A percentile compares a stretch with the other conserved stretches of the same genome.
phyloP scores from a whole-genome alignment of 345 rosid genomes.

The Cardiospermum halicacabum region DNA sequence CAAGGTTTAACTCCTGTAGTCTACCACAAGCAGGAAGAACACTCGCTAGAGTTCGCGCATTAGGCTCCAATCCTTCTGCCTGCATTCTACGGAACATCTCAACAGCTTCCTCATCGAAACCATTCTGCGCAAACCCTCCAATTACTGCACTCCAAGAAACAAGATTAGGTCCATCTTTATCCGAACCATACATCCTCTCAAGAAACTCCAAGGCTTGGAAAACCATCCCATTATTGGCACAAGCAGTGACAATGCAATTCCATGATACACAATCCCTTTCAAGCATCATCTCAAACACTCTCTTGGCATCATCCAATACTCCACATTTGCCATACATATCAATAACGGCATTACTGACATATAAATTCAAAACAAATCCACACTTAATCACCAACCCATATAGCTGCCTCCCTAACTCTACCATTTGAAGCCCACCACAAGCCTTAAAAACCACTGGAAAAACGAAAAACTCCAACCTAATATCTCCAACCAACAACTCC shows the following conservation, averaged over 20 bases:
- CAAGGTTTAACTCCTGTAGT: conserved; percentile 35
- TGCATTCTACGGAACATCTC: conserved; percentile 39
- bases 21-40: conserved; percentile 70
- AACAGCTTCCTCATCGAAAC: conserved; percentile 46
- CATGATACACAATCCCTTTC: conserved; percentile 48
- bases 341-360: conserved; percentile 46
- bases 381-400: conserved; percentile 39
- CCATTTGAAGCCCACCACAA: conserved; percentile 37
- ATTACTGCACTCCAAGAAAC: conserved; percentile 64
- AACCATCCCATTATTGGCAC: conserved; percentile 43
- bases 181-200: conserved; percentile 32
- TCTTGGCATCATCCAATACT: conserved; percentile 40
- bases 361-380: conserved; percentile 29
- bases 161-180: conserved; percentile 33
- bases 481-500: conserved; percentile 27
- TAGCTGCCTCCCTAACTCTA: conserved; percentile 38
- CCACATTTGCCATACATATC: conserved; percentile 54
- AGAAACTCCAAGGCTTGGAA: conserved; percentile 31
- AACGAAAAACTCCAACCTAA: conserved; percentile 37
- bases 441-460: conserved; percentile 41
- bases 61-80: conserved; percentile 45
- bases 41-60: conserved; percentile 53
- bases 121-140: conserved; percentile 56
- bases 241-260: conserved; percentile 51
- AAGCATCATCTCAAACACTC: conserved; percentile 29